These are phyloP conservation scores for Sugiyamaella pinicola DNA, from an alignment of 1,139 yeast genomes.

Conservation along the genomic window DNA sequence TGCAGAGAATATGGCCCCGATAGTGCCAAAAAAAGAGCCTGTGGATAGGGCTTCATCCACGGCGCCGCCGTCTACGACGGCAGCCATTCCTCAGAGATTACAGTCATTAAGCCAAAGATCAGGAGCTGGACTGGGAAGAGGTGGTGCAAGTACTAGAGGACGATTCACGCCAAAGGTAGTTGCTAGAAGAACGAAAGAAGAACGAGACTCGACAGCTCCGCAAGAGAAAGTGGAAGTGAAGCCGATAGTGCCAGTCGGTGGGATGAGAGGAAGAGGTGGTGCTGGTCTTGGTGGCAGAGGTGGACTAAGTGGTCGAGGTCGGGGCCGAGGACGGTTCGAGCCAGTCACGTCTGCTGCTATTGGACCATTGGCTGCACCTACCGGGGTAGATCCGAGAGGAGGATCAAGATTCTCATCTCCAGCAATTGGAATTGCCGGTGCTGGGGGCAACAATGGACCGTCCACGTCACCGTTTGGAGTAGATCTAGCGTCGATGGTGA, in stretches of 20 bases:
- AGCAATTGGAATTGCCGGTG: conserved; percentile 16
- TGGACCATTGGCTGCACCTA: conserved; percentile 43
- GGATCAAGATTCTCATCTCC: conserved; percentile 22
- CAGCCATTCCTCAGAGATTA: conserved; percentile 29
- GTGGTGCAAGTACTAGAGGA: conserved; percentile 51
- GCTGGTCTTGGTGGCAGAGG: conserved; percentile 29
- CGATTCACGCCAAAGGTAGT: conserved; percentile 84
- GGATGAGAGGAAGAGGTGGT: conserved; percentile 30
- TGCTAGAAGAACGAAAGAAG: conserved; percentile 79
- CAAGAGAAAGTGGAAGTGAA: conserved; percentile 48
- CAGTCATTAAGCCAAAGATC: conserved; percentile 37
- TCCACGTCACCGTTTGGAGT: conserved; percentile 16
- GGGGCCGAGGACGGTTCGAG: conserved; percentile 33
- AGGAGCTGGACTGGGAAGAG: conserved; percentile 18
- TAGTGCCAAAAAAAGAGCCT: conserved; percentile 10
- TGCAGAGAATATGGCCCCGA: conserved; percentile 2
- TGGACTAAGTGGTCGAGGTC: conserved; percentile 23
- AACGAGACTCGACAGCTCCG: conserved; percentile 76
- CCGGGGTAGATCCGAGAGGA: conserved; percentile 23
- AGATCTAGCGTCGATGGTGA: conserved; percentile 19
- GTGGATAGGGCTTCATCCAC: background rate
- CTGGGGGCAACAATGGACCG: conserved; percentile 1
- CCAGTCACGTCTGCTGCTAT: conserved; percentile 39
- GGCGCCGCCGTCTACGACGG: background rate
- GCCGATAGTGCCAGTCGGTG: conserved; percentile 16